Conservation (phyloP, 768 basidiomycete species). For the Termitomyces sp. region DNA sequence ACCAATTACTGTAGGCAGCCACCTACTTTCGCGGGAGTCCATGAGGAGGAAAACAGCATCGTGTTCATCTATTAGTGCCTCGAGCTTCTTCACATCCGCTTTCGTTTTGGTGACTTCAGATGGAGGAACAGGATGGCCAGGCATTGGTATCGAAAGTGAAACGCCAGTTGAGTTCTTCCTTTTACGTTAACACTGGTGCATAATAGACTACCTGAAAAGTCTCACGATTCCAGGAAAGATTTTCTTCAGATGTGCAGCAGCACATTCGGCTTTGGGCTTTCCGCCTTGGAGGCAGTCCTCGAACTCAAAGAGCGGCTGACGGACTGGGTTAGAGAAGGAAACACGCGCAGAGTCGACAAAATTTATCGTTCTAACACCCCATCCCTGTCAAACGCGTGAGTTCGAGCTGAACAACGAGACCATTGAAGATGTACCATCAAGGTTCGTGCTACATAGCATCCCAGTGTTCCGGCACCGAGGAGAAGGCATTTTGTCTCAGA, state of each 20-base stretch:
- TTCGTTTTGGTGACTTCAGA: constrained; percentile 51
- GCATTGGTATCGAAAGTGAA: constrained; percentile 89
- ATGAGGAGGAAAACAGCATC: constrained; percentile 92
- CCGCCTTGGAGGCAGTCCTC: constrained; percentile 91
- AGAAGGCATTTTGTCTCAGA: constrained; percentile 76
- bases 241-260: constrained; percentile 78
- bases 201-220: constrained; percentile 8
- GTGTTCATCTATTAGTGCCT: constrained; percentile 76
- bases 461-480: constrained; percentile 93
- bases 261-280: constrained; percentile 89
- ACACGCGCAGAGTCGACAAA: constrained; percentile 89
- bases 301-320: constrained; percentile 96
- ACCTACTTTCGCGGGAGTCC: constrained; percentile 97
- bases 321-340: constrained; percentile 96
- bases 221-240: constrained; percentile 92
- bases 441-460: constrained; percentile 91
- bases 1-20: constrained; percentile 90
- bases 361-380: constrained; percentile 94
- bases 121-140: constrained; percentile 81
- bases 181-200: not conserved
- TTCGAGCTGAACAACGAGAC: not conserved
- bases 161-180: constrained; percentile 79
- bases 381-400: constrained; percentile 53
- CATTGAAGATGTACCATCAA: constrained; percentile 63
- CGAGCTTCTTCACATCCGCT: constrained; percentile 69